Evolutionary conservation across 768 basidiomycete species (phyloP).

Genomic region (Calocera viscosa): DNA sequence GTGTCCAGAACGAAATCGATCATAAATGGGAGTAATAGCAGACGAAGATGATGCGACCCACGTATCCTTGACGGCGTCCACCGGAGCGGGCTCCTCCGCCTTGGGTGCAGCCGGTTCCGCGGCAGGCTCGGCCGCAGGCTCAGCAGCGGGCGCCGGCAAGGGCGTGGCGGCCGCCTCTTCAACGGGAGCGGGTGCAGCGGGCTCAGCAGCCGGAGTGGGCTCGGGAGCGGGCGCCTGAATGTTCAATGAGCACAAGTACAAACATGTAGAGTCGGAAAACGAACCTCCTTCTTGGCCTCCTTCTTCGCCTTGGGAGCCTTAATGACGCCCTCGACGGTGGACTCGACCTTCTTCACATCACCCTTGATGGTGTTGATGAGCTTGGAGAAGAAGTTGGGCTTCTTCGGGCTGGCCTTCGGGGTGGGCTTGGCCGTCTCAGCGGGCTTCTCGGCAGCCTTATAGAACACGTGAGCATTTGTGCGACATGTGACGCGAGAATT

Average conservation of each 20-base stretch:
- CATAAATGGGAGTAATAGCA: conserved; percentile 9
- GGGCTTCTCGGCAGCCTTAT: conserved; percentile 36
- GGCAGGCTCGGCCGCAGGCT: conserved; percentile 33
- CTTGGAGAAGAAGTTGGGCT: conserved; percentile 62
- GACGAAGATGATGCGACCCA: conserved; percentile 28
- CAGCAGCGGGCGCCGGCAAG: conserved; percentile 27
- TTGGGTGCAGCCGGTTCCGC: conserved; percentile 22
- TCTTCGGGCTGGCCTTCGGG: conserved; percentile 56
- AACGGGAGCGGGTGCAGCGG: conserved; percentile 16
- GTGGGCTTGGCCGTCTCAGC: conserved; percentile 28
- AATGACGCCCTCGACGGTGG: conserved; percentile 16
- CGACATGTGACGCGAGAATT: conserved; percentile 19
- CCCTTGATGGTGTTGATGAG: conserved; percentile 66
- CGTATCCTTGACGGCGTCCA: conserved; percentile 49
- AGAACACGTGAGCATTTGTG: conserved; percentile 5
- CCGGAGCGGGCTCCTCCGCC: conserved; percentile 33
- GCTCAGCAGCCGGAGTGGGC: conserved; percentile 21
- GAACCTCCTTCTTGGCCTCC: conserved; percentile 47
- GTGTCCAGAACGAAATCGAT: not conserved
- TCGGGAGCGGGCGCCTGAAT: too few relatives aligned
- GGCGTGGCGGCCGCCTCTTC: conserved; percentile 7
- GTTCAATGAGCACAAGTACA: too few relatives aligned
- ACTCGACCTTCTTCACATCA: conserved; percentile 26
- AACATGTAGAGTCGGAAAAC: conserved; percentile 3
- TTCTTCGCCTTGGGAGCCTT: conserved; percentile 42